Conservation (phyloP, 2,329 filamentous ascomycete genomes). For the Xylariaceae sp. region DNA sequence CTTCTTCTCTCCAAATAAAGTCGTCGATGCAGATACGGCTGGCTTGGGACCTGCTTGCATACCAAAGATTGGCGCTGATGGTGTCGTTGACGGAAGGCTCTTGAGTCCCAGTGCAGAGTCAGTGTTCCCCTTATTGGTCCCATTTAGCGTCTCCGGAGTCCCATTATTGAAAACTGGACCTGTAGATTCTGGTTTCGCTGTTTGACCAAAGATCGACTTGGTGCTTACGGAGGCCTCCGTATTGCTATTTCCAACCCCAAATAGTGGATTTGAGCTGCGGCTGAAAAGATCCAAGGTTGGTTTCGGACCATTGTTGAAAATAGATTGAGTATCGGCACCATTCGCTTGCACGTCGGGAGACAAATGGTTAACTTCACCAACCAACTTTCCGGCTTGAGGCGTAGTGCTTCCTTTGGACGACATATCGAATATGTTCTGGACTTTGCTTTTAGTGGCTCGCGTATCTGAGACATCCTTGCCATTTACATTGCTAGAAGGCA, state of each 20-base stretch:
- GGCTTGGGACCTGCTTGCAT: constrained; percentile 51
- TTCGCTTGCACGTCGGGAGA: too few species aligned
- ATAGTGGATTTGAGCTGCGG: constrained; percentile 28
- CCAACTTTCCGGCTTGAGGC: constrained; percentile 23
- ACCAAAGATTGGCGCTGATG: constrained; percentile 44
- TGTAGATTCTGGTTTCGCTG: constrained; percentile 33
- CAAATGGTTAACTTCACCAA: constrained; percentile 16
- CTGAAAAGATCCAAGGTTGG: constrained; percentile 33
- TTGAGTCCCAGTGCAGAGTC: constrained; percentile 14
- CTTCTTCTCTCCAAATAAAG: constrained; percentile 29
- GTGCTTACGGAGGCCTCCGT: constrained; percentile 34
- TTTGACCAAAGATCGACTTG: constrained; percentile 48
- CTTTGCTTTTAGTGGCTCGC: constrained; percentile 1
- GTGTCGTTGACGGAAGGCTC: constrained; percentile 38
- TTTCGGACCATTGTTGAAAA: constrained; percentile 29
- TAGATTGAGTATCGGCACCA: constrained; percentile 15
- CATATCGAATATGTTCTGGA: constrained; percentile 25
- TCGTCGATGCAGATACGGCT: constrained; percentile 21
- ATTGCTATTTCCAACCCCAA: constrained; percentile 32
- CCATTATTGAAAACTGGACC: constrained; percentile 1
- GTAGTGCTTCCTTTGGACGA: constrained; percentile 24
- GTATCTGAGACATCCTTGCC: constrained; percentile 6
- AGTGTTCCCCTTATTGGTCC: constrained; percentile 7
- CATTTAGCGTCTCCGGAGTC: not conserved
- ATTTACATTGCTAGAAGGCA: constrained; percentile 15